Conservation (phyloP, 1,284 basidiomycete species). For the Cutaneotrichosporon cavernicola region DNA sequence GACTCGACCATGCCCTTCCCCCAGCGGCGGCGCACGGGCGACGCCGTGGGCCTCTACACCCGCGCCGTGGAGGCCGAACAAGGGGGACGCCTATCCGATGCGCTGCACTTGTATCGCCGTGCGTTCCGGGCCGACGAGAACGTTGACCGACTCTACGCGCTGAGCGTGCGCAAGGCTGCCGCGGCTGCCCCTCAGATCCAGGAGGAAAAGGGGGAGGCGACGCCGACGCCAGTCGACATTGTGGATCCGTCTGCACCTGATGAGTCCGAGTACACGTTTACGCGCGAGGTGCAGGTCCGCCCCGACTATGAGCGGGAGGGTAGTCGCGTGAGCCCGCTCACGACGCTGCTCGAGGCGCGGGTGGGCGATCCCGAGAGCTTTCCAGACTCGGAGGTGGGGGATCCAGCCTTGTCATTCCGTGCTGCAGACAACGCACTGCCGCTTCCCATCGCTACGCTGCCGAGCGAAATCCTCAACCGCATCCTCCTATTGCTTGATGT, state of each 20-base stretch:
- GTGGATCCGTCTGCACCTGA: conserved; percentile 38
- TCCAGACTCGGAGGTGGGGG: conserved; percentile 7
- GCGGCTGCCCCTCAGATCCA: background rate
- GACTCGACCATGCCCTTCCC: conserved; percentile 21
- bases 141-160: conserved; percentile 40
- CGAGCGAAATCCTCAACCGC: conserved; percentile 70
- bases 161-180: conserved; percentile 10
- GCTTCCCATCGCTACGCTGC: conserved; percentile 62
- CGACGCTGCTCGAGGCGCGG: conserved; percentile 12
- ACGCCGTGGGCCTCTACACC: conserved; percentile 66
- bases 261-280: conserved; percentile 45
- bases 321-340: conserved; percentile 11
- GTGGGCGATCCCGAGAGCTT: background rate
- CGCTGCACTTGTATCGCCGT: conserved; percentile 69
- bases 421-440: conserved; percentile 66
- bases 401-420: conserved; percentile 56
- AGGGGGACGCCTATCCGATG: conserved; percentile 68
- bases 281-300: conserved; percentile 45
- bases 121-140: conserved; percentile 69
- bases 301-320: conserved; percentile 43
- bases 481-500: conserved; percentile 63
- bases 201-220: conserved; percentile 7
- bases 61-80: conserved; percentile 71
- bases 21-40: conserved; percentile 26
- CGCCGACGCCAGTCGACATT: conserved; percentile 37